phyloP scores from a whole-genome alignment of 1,284 basidiomycete genomes.

The Caloboletus firmus region DNA sequence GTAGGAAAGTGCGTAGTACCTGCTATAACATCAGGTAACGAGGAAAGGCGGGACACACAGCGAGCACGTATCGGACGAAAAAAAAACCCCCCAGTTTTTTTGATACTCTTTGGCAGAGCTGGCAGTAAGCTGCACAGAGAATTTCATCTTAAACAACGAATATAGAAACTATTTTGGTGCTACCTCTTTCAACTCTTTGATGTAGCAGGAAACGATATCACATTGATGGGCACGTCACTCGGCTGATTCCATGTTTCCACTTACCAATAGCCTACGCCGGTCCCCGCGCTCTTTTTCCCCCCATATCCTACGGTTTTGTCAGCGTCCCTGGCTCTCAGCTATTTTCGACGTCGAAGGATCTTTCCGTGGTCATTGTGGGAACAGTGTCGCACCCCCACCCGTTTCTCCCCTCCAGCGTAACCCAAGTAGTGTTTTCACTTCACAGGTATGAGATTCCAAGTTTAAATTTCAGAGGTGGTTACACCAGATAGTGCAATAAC shows the following conservation, averaged over 20 bases:
- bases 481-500: constrained; percentile 3
- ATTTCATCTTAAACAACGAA: background rate
- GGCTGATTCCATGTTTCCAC: background rate
- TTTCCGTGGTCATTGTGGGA: constrained; percentile 7
- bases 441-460: constrained; percentile 1
- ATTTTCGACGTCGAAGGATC: background rate
- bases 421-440: background rate
- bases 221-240: background rate
- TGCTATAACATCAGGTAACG: background rate
- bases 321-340: background rate
- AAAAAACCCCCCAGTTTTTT: background rate
- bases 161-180: background rate
- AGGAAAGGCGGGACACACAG: background rate
- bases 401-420: background rate
- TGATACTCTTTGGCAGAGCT: background rate
- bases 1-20: background rate
- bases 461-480: background rate
- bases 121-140: no score
- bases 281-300: background rate
- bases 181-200: background rate
- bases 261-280: background rate
- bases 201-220: no score
- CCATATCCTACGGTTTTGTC: background rate
- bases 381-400: background rate
- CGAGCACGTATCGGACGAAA: background rate